Evolutionary conservation across 2,329 filamentous ascomycete species (phyloP).

Genomic region (Penicillium crustosum): DNA sequence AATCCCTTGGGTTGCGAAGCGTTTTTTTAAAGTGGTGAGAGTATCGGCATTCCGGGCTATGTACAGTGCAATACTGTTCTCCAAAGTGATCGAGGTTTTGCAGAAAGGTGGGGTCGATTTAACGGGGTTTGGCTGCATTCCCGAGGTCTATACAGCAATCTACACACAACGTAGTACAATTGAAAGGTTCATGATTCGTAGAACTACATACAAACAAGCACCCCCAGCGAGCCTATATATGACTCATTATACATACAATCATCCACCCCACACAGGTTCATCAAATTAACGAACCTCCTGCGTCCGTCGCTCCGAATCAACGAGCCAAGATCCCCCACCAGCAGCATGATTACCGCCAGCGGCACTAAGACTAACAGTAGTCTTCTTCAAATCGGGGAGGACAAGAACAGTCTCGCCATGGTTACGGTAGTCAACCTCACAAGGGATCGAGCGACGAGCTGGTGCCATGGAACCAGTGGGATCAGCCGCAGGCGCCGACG

Average conservation of each 20-base stretch:
- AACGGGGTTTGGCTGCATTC: not conserved
- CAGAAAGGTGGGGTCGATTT: not conserved
- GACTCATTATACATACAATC: not conserved
- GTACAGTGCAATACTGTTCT: too few species aligned
- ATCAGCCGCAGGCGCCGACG: conserved; percentile 20
- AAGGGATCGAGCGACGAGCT: conserved; percentile 49
- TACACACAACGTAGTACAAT: not conserved
- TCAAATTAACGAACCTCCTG: conserved; percentile 17
- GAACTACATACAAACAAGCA: conserved; percentile 14
- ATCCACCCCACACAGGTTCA: not conserved
- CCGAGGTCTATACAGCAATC: not conserved
- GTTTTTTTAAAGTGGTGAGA: not conserved
- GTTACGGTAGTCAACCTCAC: conserved; percentile 79
- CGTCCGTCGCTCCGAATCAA: conserved; percentile 58
- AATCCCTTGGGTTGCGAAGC: not conserved
- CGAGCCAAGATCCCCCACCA: conserved; percentile 62
- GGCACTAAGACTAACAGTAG: conserved; percentile 71
- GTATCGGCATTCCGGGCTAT: too few species aligned
- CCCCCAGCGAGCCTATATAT: not conserved
- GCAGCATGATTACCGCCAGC: conserved; percentile 52
- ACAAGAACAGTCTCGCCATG: conserved; percentile 75
- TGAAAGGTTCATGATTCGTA: conserved; percentile 19
- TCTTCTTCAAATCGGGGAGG: conserved; percentile 66
- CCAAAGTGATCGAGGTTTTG: not conserved
- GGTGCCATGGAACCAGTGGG: conserved; percentile 13